These are phyloP conservation scores for Opeltia flavorubescens DNA, from an alignment of 495 filamentous ascomycete species.

Conservation along the genomic window DNA sequence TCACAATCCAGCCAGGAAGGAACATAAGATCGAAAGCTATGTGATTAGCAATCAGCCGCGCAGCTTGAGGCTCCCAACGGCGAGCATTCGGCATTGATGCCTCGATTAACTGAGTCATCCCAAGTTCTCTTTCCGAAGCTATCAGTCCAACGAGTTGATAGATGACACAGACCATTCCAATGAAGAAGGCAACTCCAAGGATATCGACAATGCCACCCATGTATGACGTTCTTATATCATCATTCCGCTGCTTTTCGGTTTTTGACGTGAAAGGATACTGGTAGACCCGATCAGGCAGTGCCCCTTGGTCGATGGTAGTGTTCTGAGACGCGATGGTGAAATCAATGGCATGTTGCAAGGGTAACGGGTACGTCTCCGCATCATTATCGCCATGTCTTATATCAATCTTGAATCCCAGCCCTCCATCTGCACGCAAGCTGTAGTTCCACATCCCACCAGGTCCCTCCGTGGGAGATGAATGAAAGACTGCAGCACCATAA, in stretches of 20 bases:
- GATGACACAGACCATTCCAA: constrained; percentile 51
- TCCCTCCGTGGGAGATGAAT: constrained; percentile 56
- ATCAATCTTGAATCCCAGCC: constrained; percentile 44
- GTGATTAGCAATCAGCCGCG: constrained; percentile 52
- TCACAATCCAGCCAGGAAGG: constrained; percentile 53
- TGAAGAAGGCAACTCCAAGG: constrained; percentile 52
- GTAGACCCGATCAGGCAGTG: constrained; percentile 31
- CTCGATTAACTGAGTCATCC: constrained; percentile 67
- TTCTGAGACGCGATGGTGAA: constrained; percentile 46
- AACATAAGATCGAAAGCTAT: constrained; percentile 56
- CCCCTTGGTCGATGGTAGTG: constrained; percentile 21
- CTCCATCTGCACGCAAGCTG: constrained; percentile 58
- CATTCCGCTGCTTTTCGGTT: constrained; percentile 47
- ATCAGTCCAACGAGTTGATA: constrained; percentile 70
- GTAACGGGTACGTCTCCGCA: constrained; percentile 58
- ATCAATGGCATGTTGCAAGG: constrained; percentile 66
- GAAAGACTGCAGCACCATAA: constrained; percentile 63
- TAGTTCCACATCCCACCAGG: constrained; percentile 65
- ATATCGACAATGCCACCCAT: constrained; percentile 48
- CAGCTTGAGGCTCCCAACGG: constrained; percentile 53
- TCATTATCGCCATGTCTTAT: constrained; percentile 46
- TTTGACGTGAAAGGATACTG: constrained; percentile 62
- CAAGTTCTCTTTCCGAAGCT: constrained; percentile 62
- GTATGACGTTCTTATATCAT: constrained; percentile 47
- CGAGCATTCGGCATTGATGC: constrained; percentile 61